A percentile compares a stretch with the other conserved stretches of the same genome.
phyloP scores from a whole-genome alignment of 371 early-diverging fungal genomes.

The Coemansia sp. region DNA sequence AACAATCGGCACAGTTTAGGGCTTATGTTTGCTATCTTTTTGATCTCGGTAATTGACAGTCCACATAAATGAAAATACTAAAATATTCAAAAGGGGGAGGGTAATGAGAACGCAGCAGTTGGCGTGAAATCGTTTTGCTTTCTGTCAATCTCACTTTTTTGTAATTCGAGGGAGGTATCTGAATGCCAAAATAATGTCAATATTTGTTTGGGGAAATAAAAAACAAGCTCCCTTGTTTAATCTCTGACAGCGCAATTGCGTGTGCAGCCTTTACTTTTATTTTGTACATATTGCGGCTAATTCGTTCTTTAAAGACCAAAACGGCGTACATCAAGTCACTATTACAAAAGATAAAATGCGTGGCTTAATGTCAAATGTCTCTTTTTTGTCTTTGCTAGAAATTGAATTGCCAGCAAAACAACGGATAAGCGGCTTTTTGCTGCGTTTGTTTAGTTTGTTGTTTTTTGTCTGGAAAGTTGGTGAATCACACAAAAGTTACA shows the following conservation, averaged over 20 bases:
- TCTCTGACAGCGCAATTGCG: not conserved
- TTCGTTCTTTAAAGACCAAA: not conserved
- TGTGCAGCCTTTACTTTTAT: not conserved
- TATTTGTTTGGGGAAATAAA: not conserved
- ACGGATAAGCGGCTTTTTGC: not conserved
- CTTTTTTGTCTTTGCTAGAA: not conserved
- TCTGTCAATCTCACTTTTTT: not conserved
- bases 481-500: not conserved
- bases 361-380: not conserved
- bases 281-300: slow-evolving; percentile 2
- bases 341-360: not conserved
- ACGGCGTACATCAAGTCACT: not conserved
- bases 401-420: not conserved
- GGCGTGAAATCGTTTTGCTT: not conserved
- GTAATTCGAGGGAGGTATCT: not conserved
- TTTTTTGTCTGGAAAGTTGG: not conserved
- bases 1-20: not conserved
- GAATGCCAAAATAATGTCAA: not conserved
- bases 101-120: not conserved
- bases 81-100: not conserved
- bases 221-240: not conserved
- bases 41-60: not conserved
- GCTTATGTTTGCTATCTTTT: not conserved
- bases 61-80: slow-evolving; percentile 3
- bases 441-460: not conserved